These are phyloP conservation scores for Amoebophrya sp. DNA, from an alignment of 169 alveolate genomes.

Conservation along the genomic window DNA sequence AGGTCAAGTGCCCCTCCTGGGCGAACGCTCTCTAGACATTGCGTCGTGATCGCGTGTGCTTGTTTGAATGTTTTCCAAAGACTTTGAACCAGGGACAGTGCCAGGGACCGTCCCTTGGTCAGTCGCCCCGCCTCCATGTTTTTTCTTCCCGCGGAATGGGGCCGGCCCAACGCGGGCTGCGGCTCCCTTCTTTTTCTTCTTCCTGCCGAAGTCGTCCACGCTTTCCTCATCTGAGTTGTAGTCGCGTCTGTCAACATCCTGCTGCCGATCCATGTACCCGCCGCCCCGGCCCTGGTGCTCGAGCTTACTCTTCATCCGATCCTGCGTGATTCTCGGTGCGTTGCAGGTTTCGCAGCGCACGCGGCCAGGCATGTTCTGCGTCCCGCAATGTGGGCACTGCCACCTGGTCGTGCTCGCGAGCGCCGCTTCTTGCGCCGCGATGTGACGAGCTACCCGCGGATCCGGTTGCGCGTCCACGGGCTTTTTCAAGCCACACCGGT, in stretches of 20 bases:
- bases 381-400: neutral
- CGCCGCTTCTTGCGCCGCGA: neutral
- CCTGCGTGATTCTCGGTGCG: neutral
- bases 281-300: conserved; percentile 10
- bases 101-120: no score
- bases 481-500: neutral
- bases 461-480: neutral
- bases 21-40: no score
- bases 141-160: neutral
- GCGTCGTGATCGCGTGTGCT: no score
- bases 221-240: neutral
- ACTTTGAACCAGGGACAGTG: no score
- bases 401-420: neutral
- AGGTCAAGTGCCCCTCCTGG: no score
- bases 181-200: neutral
- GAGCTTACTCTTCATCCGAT: neutral
- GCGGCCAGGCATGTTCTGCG: neutral
- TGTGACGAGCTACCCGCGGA: neutral
- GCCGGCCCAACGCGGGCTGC: neutral
- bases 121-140: no score
- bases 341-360: neutral
- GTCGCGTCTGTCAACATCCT: neutral
- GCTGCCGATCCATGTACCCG: conserved; percentile 8
- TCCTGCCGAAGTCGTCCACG: neutral
- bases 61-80: no score